A percentile compares a stretch with the other conserved stretches of the same genome.
phyloP scores from a whole-genome alignment of 176 grass and related monocot genomes.

The Raddia distichophylla region DNA sequence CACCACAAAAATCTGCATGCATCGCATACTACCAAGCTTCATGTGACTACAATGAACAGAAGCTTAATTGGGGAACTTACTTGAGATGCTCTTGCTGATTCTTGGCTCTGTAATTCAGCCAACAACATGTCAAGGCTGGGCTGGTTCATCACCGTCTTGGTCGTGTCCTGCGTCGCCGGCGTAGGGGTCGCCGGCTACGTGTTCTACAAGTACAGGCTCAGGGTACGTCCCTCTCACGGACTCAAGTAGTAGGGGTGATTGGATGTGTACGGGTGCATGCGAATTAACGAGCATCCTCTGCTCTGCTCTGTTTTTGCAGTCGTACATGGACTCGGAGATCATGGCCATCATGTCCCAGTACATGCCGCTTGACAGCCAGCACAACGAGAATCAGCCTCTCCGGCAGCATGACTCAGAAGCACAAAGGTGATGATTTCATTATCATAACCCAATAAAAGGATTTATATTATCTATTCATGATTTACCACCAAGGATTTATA shows the following conservation, averaged over 20 bases:
- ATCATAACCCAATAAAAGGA: background rate
- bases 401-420: slow-evolving; percentile 61
- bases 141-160: slow-evolving; percentile 64
- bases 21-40: background rate
- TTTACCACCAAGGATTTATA: too few species aligned
- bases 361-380: slow-evolving; percentile 93
- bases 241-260: background rate
- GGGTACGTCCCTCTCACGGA: slow-evolving; percentile 49
- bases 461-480: too few species aligned
- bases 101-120: slow-evolving; percentile 36
- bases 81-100: background rate
- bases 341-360: slow-evolving; percentile 99
- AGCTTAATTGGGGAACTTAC: background rate
- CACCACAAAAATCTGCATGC: too few species aligned
- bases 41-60: background rate
- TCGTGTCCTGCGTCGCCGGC: slow-evolving; percentile 61
- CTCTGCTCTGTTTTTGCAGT: slow-evolving; percentile 39
- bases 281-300: background rate
- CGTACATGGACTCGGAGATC: slow-evolving; percentile 99
- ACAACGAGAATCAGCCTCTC: slow-evolving; percentile 73
- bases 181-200: slow-evolving; percentile 67
- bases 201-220: slow-evolving; percentile 98
- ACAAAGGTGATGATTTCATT: slow-evolving; percentile 35
- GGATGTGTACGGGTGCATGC: background rate
- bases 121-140: slow-evolving; percentile 64